phyloP scores from a whole-genome alignment of 305 asterid species.

The Solanum hybrid region DNA sequence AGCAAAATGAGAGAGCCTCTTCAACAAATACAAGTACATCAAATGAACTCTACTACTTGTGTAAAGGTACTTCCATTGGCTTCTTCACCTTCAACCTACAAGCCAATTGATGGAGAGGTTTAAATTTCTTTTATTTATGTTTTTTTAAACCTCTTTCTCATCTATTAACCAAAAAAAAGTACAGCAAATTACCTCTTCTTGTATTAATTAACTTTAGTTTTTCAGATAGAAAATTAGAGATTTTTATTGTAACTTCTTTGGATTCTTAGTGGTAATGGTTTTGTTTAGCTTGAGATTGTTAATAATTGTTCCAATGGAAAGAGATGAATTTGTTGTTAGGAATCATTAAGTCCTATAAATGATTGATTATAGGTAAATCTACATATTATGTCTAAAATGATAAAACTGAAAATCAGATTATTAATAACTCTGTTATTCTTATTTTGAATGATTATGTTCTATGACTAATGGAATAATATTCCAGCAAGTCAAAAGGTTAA shows the following conservation, averaged over 20 bases:
- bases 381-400: not conserved
- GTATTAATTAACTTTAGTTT: slow-evolving; percentile 9
- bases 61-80: slow-evolving; percentile 23
- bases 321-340: not conserved
- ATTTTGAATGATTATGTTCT: not conserved
- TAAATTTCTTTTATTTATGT: slow-evolving; percentile 1
- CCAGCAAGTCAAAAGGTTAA: not conserved
- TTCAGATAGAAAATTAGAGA: slow-evolving; percentile 6
- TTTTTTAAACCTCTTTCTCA: slow-evolving; percentile 3
- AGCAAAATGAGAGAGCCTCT: slow-evolving; percentile 9
- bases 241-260: not conserved
- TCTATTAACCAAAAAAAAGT: slow-evolving; percentile 5
- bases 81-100: slow-evolving; percentile 9
- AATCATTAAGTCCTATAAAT: not conserved
- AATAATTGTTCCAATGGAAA: not conserved
- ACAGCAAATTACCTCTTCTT: not conserved
- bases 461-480: not conserved
- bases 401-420: not conserved
- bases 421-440: not conserved
- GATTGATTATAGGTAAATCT: not conserved
- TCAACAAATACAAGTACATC: slow-evolving; percentile 1
- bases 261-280: not conserved
- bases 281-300: not conserved
- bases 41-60: slow-evolving; percentile 11
- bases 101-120: slow-evolving; percentile 11